Base-by-base conservation (phyloP, 345 rosid species). In the Citrus medica region DNA sequence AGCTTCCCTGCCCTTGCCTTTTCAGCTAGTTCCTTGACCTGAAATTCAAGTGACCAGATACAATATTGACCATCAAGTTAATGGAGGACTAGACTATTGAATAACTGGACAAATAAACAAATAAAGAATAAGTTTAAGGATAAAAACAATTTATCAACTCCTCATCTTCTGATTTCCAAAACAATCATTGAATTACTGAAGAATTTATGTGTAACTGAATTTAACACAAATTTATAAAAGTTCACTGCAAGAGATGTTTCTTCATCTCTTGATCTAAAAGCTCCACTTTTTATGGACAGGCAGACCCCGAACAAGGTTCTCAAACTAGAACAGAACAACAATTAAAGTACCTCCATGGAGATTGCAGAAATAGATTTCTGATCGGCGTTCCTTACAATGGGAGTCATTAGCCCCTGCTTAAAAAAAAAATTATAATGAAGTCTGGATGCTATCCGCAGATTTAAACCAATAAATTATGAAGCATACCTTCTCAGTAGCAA, bases 21-120 rank as follows among this genome's bases (percentile, higher is more conserved):
- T 85, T 91, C 94, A 37, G 98, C 99, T 82, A 96, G 87, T 87
- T 92, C 95, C 89, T 93, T 94, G 72, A 94, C 92, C 99, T 96
- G 77, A 75, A 84, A 62, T 55, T 53, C 78, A 65, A 77, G 73
- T 30, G 51, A 74, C 8, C 42, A 38, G 55, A 6, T 53, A 17
- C 58, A 17, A 53, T 53, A 4, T 16, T 0, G 17, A 13, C 13
- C 51, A 46, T 13, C 2, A 3, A 46, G 51, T 46, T 40, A 40
- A 40, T 40, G 13, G 13, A 40, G 46, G 17, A 46, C 14, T 46
- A 46, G 32, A 73, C 32, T 51, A 37, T 28, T 14, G 65, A 69
- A 75, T 61, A 30, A 62, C 37, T 12, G 5, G 40, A 71, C 21
- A 69, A 7, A 67, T 42, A 21, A 68, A 35, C 16, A 22, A 64